A percentile compares a stretch with the other conserved stretches of the same genome.
Conservation (phyloP, 1,284 basidiomycete genomes). For the Vanrija humicola region DNA sequence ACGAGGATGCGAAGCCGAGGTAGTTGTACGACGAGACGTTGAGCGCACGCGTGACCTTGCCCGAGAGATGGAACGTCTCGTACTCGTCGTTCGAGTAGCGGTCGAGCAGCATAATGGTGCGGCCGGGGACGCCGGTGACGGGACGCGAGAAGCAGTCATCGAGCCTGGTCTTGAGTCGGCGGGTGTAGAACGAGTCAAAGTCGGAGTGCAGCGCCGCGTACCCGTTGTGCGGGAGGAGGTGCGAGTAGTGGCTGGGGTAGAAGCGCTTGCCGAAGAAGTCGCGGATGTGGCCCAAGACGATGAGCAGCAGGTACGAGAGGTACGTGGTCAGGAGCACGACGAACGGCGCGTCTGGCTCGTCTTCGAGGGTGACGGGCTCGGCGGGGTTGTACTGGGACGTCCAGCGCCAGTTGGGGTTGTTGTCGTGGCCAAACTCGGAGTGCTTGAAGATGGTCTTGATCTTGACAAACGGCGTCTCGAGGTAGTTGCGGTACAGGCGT, state of each 20-base stretch:
- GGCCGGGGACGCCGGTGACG: conserved; percentile 89
- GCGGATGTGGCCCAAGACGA: conserved; percentile 83
- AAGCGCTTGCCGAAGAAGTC: conserved; percentile 93
- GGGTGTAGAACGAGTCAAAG: conserved; percentile 99
- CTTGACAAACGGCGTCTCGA: conserved; percentile 37
- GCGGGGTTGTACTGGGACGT: conserved; percentile 48
- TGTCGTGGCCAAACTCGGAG: conserved; percentile 46
- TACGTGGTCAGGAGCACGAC: conserved; percentile 89
- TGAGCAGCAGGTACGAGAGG: conserved; percentile 81
- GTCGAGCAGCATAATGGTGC: conserved; percentile 84
- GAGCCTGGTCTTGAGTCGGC: conserved; percentile 86
- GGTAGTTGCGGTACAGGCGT: conserved; percentile 40
- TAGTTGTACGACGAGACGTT: conserved; percentile 99
- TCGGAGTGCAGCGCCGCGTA: conserved; percentile 97
- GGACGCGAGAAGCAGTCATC: conserved; percentile 96
- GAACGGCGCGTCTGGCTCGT: conserved; percentile 77
- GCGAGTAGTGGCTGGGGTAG: conserved; percentile 65
- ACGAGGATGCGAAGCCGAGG: conserved; percentile 93
- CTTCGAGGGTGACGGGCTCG: conserved; percentile 53
- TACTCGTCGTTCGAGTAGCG: conserved; percentile 80
- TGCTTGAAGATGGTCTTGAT: conserved; percentile 42
- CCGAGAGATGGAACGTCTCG: conserved; percentile 72
- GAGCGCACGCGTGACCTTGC: conserved; percentile 77
- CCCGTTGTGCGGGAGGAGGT: conserved; percentile 77
- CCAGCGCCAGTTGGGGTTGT: conserved; percentile 48